Conservation (phyloP, 805 yeast genomes). For the Maudiozyma bulderi region DNA sequence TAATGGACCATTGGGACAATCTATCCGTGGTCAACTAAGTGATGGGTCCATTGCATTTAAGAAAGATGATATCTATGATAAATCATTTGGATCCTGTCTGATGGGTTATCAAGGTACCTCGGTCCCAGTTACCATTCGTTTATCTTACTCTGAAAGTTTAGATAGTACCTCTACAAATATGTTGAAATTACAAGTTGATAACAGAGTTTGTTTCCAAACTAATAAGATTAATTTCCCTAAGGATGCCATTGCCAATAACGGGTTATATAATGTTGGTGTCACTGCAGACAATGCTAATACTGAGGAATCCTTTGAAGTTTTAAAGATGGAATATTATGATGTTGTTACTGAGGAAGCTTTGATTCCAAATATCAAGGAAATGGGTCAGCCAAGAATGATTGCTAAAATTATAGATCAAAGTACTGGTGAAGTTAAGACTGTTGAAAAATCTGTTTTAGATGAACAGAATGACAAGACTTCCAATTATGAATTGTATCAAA, state of each 20-base stretch:
- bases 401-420: constrained; percentile 33
- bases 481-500: constrained; percentile 22
- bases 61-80: constrained; percentile 21
- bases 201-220: constrained; percentile 62
- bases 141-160: constrained; percentile 42
- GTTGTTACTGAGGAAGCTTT: constrained; percentile 45
- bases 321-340: constrained; percentile 48
- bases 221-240: constrained; percentile 41
- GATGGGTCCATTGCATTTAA: constrained; percentile 41
- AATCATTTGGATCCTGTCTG: constrained; percentile 46
- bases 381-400: constrained; percentile 38
- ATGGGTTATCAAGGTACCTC: constrained; percentile 55
- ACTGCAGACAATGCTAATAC: constrained; percentile 39
- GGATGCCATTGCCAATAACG: neutral
- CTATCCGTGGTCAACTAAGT: constrained; percentile 48
- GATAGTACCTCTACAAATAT: constrained; percentile 20
- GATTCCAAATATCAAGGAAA: constrained; percentile 45
- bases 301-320: constrained; percentile 56
- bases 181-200: constrained; percentile 60
- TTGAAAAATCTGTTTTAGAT: constrained; percentile 23
- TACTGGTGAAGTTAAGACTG: constrained; percentile 27
- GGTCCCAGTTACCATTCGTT: constrained; percentile 58
- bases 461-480: constrained; percentile 16
- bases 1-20: constrained; percentile 38
- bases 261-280: constrained; percentile 40